phyloP scores from a whole-genome alignment of 352 stramenopile genomes.

The Phytopythium mirpurense region DNA sequence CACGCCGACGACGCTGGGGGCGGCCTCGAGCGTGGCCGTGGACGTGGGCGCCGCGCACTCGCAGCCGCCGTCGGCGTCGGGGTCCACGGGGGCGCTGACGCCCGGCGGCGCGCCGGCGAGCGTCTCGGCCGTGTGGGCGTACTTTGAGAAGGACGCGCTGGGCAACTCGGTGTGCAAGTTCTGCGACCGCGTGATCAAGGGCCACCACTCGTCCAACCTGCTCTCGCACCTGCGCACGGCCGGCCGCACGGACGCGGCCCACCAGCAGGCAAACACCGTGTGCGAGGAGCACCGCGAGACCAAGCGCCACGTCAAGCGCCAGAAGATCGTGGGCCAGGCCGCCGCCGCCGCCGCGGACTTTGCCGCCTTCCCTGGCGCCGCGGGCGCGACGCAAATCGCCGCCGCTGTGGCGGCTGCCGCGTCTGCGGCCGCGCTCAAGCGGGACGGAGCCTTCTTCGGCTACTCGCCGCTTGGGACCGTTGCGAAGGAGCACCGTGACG shows the following conservation, averaged over 20 bases:
- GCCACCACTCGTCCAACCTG: constrained; percentile 80
- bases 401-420: constrained; percentile 37
- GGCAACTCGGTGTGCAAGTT: constrained; percentile 85
- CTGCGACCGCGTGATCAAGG: constrained; percentile 81
- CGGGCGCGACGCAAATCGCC: constrained; percentile 25
- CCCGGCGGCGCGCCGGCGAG: constrained; percentile 33
- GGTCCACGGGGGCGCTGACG: constrained; percentile 5
- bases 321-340: constrained; percentile 52
- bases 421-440: constrained; percentile 21
- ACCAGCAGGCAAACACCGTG: constrained; percentile 68
- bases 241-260: constrained; percentile 55
- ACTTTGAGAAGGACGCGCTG: constrained; percentile 72
- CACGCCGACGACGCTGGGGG: neutral
- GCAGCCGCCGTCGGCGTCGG: constrained; percentile 6
- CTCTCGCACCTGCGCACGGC: constrained; percentile 74
- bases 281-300: constrained; percentile 79
- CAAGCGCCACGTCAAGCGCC: constrained; percentile 73
- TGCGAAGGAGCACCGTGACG: constrained; percentile 43
- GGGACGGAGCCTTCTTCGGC: constrained; percentile 16
- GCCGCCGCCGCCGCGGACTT: constrained; percentile 28
- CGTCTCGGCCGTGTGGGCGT: constrained; percentile 78
- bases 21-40: constrained; percentile 2
- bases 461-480: constrained; percentile 13
- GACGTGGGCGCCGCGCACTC: constrained; percentile 6
- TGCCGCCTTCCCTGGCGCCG: constrained; percentile 4